Evolutionary conservation across 2,329 filamentous ascomycete genomes (phyloP), one percentile per base, ranked within the genome.

Genomic region (Talaromyces albobiverticillius): DNA sequence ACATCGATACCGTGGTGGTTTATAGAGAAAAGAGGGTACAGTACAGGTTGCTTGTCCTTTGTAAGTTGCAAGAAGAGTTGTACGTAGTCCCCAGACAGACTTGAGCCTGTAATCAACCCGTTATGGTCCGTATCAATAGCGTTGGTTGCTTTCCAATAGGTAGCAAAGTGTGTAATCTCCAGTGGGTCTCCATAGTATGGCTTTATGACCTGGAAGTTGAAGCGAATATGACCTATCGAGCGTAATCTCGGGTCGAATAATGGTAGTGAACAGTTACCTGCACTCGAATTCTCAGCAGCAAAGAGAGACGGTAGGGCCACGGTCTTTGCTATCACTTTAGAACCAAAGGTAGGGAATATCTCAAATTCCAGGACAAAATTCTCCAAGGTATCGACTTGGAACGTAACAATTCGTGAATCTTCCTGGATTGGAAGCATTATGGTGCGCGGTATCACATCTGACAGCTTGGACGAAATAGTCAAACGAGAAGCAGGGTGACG

Each of bases 101-200:
- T 97, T 9, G 93, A 97, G 0, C 93, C 94, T 0, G 93, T 97
- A 16, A 99, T 90, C 22, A 97, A 84, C 22, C 90, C 89, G 66
- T 83, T 94, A 22, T 88, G 87, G 45, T 91, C 89, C 48, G 89
- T 86, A 68, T 96, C 90, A 46, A 94, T 82, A 62, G 96, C 91
- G 65, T 91, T 96, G 1, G 94, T 99, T 0, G 93, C 93, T 72
- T 97, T 99, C 94, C 94, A 99, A 72, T 99, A 99, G 0, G 94
- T 97, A 59, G 95, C 94, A 64, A 97, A 99, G 66, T 97, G 92
- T 1, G 94, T 95, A 57, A 99, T 96, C 71, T 99, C 94, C 20
- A 99, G 78, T 3, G 94, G 91, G 57, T 91, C 88, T 7, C 94
- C 93, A 59, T 86, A 85, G 75, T 97, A 99, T 0, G 94, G 94